phyloP scores from a whole-genome alignment of 192 early-diverging fungal genomes.

The Podochytrium sp. region DNA sequence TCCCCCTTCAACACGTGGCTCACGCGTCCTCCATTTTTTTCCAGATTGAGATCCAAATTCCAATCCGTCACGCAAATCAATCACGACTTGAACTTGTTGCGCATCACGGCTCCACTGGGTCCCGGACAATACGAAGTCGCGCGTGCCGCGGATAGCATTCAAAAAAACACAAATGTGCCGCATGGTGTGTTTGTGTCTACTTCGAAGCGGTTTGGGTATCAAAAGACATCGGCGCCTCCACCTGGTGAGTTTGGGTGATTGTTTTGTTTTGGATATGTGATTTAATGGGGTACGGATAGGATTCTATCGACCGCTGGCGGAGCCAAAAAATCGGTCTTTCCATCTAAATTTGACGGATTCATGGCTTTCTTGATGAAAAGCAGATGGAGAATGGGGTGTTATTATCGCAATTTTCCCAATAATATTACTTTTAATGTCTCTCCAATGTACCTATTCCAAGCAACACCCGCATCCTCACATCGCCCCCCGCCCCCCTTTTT shows the following conservation, averaged over 20 bases:
- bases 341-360: constrained; percentile 43
- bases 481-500: too few relatives aligned
- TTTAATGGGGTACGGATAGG: constrained; percentile 30
- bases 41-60: constrained; percentile 25
- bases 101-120: constrained; percentile 35
- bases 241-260: constrained; percentile 27
- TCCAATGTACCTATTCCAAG: background rate
- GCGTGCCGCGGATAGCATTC: constrained; percentile 37
- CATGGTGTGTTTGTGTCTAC: constrained; percentile 39
- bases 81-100: constrained; percentile 24
- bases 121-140: constrained; percentile 50
- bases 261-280: background rate
- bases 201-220: constrained; percentile 34
- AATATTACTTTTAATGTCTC: background rate
- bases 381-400: background rate
- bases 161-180: background rate
- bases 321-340: constrained; percentile 31
- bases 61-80: constrained; percentile 31
- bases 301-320: constrained; percentile 44
- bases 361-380: constrained; percentile 36
- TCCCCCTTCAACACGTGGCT: too few relatives aligned
- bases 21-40: background rate
- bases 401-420: background rate
- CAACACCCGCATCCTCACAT: background rate
- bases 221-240: constrained; percentile 27